A percentile compares a stretch with the other conserved stretches of the same genome.
phyloP scores from a whole-genome alignment of 2,329 filamentous ascomycete species.

The Nectriaceae sp. region DNA sequence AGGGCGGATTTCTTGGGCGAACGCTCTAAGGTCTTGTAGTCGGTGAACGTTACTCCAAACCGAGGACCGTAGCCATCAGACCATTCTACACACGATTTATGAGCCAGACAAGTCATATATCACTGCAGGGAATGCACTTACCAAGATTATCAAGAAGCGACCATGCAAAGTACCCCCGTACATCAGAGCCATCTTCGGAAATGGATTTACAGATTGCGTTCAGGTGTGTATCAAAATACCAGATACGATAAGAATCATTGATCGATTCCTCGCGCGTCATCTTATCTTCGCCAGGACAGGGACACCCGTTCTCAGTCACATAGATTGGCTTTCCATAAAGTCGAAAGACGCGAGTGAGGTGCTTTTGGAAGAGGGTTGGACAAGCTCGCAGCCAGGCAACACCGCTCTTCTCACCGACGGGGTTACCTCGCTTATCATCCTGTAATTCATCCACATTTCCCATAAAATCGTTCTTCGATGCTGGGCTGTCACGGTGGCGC shows the following conservation, averaged over 20 bases:
- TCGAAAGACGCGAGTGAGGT: background rate
- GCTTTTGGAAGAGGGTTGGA: background rate
- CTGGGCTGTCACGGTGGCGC: background rate
- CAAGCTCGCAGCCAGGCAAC: background rate
- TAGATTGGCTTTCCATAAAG: background rate
- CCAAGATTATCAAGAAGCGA: conserved; percentile 38
- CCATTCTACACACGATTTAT: conserved; percentile 36
- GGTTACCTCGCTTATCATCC: background rate
- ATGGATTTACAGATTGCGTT: conserved; percentile 36
- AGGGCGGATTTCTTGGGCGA: conserved; percentile 40
- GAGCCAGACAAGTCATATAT: too few species aligned
- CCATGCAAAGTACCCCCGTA: conserved; percentile 39
- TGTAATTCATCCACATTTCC: background rate
- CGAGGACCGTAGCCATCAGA: conserved; percentile 40
- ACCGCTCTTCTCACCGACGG: background rate
- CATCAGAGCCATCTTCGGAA: conserved; percentile 30
- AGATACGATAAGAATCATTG: conserved; percentile 37
- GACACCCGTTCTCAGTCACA: conserved; percentile 16
- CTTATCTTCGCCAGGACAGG: conserved; percentile 28
- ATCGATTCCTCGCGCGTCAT: conserved; percentile 34
- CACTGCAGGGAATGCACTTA: too few species aligned
- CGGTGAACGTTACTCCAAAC: conserved; percentile 40
- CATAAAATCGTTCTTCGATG: background rate
- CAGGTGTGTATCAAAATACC: conserved; percentile 41
- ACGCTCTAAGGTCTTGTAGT: conserved; percentile 39